Base-by-base conservation (phyloP, 2,329 filamentous ascomycete species). In the Cryphonectria parasitica region DNA sequence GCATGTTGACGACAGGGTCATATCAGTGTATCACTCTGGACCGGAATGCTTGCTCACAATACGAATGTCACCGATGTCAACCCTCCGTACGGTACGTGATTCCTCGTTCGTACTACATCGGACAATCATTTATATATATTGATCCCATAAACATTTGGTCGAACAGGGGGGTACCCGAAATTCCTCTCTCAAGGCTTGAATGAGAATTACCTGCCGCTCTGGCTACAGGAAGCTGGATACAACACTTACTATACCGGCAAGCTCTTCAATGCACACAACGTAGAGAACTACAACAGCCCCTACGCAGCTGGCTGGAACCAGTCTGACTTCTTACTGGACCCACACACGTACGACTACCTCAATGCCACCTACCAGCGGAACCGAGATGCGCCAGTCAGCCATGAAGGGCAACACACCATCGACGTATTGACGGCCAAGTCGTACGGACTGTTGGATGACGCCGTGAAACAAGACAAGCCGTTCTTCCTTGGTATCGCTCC, bases 171-270 rank as follows among this genome's bases (percentile, higher is more conserved):
- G 3, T 93, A 90, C 74, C 87, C 88, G 1, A 92, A 92, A 74
- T 91, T 93, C 68, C 80, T 92, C 22, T 80, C 81, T 2, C 83
- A 90, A 67, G 90, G 90, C 0, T 83, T 88, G 71, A 92, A 93
- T 71, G 85, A 90, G 1, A 86, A 90, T 36, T 93, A 90, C 72
- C 83, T 93, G 0, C 91, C 91, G 0, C 77, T 92, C 0, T 93
- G 91, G 90, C 79, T 94, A 25, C 89, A 92, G 73, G 77, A 86
- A 4, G 87, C 86, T 0, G 90, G 90, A 0, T 93, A 92, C 76
- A 87, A 88, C 73, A 92, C 91, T 0, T 92, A 91, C 75, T 93
- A 93, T 74, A 88, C 87, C 0, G 91, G 90, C 19, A 93, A 94
- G 76, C 81, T 92, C 2, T 90, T 91, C 80, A 93, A 93, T 74